These are phyloP conservation scores for Porcisia hertigi DNA, from an alignment of 208 protist species.

Conservation along the genomic window DNA sequence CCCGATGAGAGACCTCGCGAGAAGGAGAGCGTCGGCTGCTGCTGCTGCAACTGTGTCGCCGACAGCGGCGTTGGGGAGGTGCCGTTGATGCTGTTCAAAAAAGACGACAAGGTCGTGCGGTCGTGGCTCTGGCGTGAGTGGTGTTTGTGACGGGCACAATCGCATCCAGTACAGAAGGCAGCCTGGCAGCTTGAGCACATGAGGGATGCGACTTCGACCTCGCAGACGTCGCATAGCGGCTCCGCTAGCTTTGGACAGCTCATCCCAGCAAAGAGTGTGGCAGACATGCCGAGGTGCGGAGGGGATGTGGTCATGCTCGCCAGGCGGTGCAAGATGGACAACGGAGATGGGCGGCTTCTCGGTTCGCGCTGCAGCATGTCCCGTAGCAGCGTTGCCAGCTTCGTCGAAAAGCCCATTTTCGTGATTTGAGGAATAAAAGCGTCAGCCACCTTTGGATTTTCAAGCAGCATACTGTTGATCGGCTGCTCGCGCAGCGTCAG, in stretches of 20 bases:
- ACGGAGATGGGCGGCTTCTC: conserved; percentile 55
- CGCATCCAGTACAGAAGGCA: conserved; percentile 68
- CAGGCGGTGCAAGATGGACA: conserved; percentile 50
- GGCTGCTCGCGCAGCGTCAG: conserved; percentile 78
- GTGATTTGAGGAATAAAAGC: conserved; percentile 57
- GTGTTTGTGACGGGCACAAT: conserved; percentile 63
- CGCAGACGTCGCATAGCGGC: conserved; percentile 63
- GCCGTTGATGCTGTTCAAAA: conserved; percentile 21
- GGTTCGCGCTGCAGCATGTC: conserved; percentile 81
- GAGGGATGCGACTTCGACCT: conserved; percentile 52
- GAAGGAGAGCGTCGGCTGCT: conserved; percentile 46
- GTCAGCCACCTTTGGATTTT: conserved; percentile 54
- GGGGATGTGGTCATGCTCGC: conserved; percentile 35
- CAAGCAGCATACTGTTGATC: conserved; percentile 82
- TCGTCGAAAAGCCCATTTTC: conserved; percentile 62
- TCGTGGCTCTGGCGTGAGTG: conserved; percentile 65
- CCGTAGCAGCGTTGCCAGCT: conserved; percentile 56
- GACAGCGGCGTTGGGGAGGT: conserved; percentile 17
- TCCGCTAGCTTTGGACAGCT: conserved; percentile 51
- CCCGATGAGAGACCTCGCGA: conserved; percentile 32
- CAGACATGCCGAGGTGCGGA: conserved; percentile 34
- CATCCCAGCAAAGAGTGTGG: conserved; percentile 47
- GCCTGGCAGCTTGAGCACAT: conserved; percentile 49
- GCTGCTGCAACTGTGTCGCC: conserved; percentile 8
- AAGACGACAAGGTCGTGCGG: conserved; percentile 36